A percentile compares a stretch with the other conserved stretches of the same genome.
Evolutionary conservation across 2,329 filamentous ascomycete species (phyloP).

Genomic region (Epichloe festucae): DNA sequence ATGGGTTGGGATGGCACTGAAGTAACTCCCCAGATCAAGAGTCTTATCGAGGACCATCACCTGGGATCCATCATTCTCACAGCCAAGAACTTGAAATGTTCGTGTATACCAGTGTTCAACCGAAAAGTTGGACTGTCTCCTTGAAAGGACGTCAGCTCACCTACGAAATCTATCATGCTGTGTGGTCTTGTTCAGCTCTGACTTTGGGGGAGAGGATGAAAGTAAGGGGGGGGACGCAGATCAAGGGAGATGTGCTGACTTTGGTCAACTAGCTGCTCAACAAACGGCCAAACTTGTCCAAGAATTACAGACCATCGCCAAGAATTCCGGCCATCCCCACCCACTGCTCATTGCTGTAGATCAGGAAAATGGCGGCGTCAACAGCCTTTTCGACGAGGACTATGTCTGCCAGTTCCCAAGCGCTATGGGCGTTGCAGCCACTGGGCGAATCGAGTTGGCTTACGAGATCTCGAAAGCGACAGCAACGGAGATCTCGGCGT

Average conservation of each 20-base stretch:
- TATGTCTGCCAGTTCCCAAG: slow-evolving; percentile 95
- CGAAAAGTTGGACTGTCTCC: no score
- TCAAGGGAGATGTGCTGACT: slow-evolving; percentile 7
- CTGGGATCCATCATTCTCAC: slow-evolving; percentile 78
- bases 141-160: neutral
- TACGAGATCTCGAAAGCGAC: slow-evolving; percentile 89
- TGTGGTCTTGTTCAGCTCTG: neutral
- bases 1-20: slow-evolving; percentile 81
- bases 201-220: neutral
- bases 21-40: slow-evolving; percentile 70
- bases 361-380: slow-evolving; percentile 96
- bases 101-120: slow-evolving; percentile 12
- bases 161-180: neutral
- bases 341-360: slow-evolving; percentile 85
- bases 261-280: slow-evolving; percentile 57
- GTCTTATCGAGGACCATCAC: slow-evolving; percentile 71
- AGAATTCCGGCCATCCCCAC: slow-evolving; percentile 77
- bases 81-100: slow-evolving; percentile 77
- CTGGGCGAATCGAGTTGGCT: slow-evolving; percentile 70
- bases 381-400: slow-evolving; percentile 90
- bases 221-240: neutral
- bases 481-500: slow-evolving; percentile 80
- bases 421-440: slow-evolving; percentile 92
- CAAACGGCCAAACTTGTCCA: slow-evolving; percentile 80
- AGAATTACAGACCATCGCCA: slow-evolving; percentile 84